Evolutionary conservation across 192 early-diverging fungal species (phyloP).

Genomic region (Mortierella alpina): DNA sequence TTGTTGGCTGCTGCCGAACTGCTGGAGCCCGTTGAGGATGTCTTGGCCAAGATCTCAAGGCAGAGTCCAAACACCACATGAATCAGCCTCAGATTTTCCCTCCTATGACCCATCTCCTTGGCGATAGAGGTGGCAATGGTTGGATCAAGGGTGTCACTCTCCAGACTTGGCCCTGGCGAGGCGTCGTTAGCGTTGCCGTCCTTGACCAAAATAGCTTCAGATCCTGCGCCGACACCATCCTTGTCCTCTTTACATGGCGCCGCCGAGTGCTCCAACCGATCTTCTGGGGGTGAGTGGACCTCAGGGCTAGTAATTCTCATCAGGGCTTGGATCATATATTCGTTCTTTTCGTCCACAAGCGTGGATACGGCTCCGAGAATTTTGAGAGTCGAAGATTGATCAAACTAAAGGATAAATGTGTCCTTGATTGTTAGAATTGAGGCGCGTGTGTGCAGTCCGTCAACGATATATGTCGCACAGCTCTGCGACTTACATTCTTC

Average conservation of each 20-base stretch:
- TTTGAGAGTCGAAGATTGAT: slow-evolving; percentile 67
- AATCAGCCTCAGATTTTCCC: slow-evolving; percentile 56
- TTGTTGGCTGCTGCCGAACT: slow-evolving; percentile 11
- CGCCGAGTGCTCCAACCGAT: too few relatives aligned
- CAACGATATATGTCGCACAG: neutral
- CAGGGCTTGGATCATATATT: slow-evolving; percentile 59
- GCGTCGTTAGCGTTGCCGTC: neutral
- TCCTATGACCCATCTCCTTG: neutral
- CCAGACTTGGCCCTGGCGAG: neutral
- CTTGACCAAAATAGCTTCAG: neutral
- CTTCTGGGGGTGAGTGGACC: neutral
- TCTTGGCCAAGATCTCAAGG: slow-evolving; percentile 65
- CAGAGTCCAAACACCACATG: slow-evolving; percentile 80
- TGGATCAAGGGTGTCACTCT: neutral
- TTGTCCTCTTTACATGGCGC: neutral
- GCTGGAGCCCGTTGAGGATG: slow-evolving; percentile 39
- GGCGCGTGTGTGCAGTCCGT: neutral
- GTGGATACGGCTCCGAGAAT: slow-evolving; percentile 68
- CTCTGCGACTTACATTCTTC: slow-evolving; percentile 62
- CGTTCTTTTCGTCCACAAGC: slow-evolving; percentile 57
- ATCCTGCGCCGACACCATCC: neutral
- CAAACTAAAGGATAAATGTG: slow-evolving; percentile 49
- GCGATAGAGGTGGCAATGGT: neutral
- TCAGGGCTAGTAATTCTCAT: slow-evolving; percentile 35
- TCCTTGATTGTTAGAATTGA: neutral